Base-by-base conservation (phyloP, 352 stramenopile genomes). In the Globisporangium apiculatum region DNA sequence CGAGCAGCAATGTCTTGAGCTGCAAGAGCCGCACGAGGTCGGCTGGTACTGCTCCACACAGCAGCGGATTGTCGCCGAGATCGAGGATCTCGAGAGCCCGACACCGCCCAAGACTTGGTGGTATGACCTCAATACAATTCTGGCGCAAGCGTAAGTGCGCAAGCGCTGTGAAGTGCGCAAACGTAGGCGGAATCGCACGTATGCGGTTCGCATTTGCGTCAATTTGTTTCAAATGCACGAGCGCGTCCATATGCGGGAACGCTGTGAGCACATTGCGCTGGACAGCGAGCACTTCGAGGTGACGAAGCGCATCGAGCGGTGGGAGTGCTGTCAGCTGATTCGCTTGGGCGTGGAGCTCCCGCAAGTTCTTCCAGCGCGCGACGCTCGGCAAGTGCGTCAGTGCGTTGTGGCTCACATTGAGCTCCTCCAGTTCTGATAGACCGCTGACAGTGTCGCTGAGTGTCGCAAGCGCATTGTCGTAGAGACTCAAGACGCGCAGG, bases 121-220 rank as follows among this genome's bases (percentile, higher is more conserved):
- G 73, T 12, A 95, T 68, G n/a, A 53, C 24, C 15, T 60, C 65
- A 18, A 95, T 55, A 12, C 71, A 57, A 57, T 90, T 91, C 52
- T 78, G 78, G 40, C 79, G 72, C 42, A 93, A 60, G 45, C 81
- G 89, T 7, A 94, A 53, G 61, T 91, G 71, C 37, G 67, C 67
- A 11, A 94, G 75, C 24, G 76, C 64, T 18, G 68, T 66, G 72
- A 94, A 82, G 51, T 73, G 67, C 52, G 75, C 59, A 14, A 94
- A 66, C 36, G 62, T 72, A 11, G 64, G 45, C 5, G 85, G 79
- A 5, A 92, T 65, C 7, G 62, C 51, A 1, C 58, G 46, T 57
- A 94, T 82, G 43, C 67, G 66, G 61, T 95, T 94, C 46, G 69
- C 86, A 54, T 82, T 89, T 38, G 87, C 68, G 53, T 95, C 85